These are phyloP conservation scores for Yamadazyma ubonensis DNA, from an alignment of 805 yeast genomes.

Conservation along the genomic window DNA sequence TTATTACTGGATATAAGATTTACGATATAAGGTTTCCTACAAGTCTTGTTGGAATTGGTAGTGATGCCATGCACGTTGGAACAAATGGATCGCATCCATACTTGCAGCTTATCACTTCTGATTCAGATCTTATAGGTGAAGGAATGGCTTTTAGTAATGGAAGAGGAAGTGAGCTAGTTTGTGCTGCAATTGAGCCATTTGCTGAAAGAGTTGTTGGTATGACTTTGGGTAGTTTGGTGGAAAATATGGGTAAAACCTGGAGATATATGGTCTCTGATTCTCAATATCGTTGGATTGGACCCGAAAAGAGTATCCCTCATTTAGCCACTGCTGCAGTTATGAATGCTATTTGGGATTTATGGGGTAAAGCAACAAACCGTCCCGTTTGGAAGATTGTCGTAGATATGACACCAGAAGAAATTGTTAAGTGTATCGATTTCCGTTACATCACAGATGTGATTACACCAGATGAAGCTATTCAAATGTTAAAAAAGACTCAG, in stretches of 20 bases:
- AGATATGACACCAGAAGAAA: constrained; percentile 42
- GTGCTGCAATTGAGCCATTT: constrained; percentile 32
- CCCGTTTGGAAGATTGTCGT: constrained; percentile 44
- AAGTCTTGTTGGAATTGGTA: constrained; percentile 37
- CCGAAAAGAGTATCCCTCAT: constrained; percentile 44
- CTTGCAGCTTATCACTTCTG: constrained; percentile 28
- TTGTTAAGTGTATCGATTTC: constrained; percentile 40
- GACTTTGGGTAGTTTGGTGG: constrained; percentile 27
- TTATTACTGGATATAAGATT: constrained; percentile 27
- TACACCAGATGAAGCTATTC: constrained; percentile 42
- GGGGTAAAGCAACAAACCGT: constrained; percentile 37
- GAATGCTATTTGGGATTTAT: constrained; percentile 44
- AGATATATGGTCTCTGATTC: constrained; percentile 38
- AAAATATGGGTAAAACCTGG: constrained; percentile 43
- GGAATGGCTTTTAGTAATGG: constrained; percentile 39
- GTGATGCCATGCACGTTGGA: constrained; percentile 42
- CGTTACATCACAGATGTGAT: constrained; percentile 42
- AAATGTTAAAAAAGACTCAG: constrained; percentile 26
- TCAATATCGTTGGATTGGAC: constrained; percentile 45
- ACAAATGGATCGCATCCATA: constrained; percentile 45
- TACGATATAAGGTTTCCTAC: constrained; percentile 40
- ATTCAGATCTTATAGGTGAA: constrained; percentile 28
- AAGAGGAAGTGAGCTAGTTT: constrained; percentile 16
- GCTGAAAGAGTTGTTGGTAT: constrained; percentile 37
- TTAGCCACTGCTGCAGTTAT: constrained; percentile 41